These are phyloP conservation scores for Ascochyta pisi DNA, from an alignment of 2,329 filamentous ascomycete species.

Conservation along the genomic window DNA sequence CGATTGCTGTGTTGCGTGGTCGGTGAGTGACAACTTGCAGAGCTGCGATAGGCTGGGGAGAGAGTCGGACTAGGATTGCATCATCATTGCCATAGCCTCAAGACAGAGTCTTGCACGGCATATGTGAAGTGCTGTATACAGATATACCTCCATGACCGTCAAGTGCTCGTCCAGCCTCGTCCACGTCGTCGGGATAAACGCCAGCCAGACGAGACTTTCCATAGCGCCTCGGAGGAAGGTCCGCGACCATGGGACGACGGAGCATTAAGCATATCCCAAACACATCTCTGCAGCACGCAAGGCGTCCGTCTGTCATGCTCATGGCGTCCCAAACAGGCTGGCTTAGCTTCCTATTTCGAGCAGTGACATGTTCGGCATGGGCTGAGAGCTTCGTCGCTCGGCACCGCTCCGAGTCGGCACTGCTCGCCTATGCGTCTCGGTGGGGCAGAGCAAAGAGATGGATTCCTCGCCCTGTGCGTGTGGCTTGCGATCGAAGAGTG, in stretches of 20 bases:
- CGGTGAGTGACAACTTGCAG: no score
- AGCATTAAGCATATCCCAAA: background rate
- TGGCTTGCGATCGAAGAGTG: background rate
- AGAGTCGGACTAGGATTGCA: no score
- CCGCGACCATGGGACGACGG: background rate
- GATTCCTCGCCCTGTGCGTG: background rate
- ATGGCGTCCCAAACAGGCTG: background rate
- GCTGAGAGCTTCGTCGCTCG: background rate
- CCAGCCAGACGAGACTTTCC: background rate
- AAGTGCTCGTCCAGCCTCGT: no score
- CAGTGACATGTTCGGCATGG: background rate
- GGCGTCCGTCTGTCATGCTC: no score
- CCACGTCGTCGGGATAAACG: no score
- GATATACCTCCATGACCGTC: no score
- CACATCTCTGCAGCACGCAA: background rate
- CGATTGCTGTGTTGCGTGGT: no score
- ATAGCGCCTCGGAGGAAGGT: background rate
- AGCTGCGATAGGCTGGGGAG: no score
- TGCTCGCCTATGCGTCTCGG: background rate
- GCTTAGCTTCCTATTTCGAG: background rate
- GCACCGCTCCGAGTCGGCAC: slow-evolving; percentile 1
- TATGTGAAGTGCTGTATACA: background rate
- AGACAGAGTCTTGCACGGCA: background rate
- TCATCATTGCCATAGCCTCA: background rate
- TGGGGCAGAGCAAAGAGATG: background rate